phyloP scores from a whole-genome alignment of 2,329 filamentous ascomycete species.

The Trichoderma asperellum region DNA sequence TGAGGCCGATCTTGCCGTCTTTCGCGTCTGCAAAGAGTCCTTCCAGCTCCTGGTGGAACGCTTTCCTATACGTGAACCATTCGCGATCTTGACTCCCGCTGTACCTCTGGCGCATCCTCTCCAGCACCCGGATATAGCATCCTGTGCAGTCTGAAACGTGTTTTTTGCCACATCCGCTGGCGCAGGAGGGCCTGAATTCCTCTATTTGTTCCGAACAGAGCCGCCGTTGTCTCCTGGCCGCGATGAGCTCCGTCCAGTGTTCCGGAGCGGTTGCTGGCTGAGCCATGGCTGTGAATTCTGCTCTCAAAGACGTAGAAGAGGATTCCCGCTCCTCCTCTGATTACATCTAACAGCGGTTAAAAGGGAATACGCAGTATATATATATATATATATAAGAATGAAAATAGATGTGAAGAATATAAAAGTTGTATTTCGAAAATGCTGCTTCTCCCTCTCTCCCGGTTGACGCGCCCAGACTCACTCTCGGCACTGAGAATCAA shows the following conservation, averaged over 20 bases:
- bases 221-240: slow-evolving; percentile 39
- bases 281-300: slow-evolving; percentile 3
- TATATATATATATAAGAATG: neutral
- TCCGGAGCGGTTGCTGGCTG: slow-evolving; percentile 39
- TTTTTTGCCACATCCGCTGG: slow-evolving; percentile 47
- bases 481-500: neutral
- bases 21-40: slow-evolving; percentile 54
- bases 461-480: slow-evolving; percentile 1
- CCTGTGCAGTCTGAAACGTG: slow-evolving; percentile 51
- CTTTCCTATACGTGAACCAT: slow-evolving; percentile 57
- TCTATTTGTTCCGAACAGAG: slow-evolving; percentile 49
- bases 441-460: neutral
- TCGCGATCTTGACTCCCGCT: slow-evolving; percentile 45
- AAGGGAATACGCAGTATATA: neutral
- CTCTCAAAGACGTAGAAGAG: neutral
- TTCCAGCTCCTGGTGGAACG: slow-evolving; percentile 56
- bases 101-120: slow-evolving; percentile 48
- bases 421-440: neutral
- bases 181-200: slow-evolving; percentile 49
- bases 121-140: slow-evolving; percentile 54
- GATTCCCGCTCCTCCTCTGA: neutral
- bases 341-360: neutral
- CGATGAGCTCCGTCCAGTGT: slow-evolving; percentile 47
- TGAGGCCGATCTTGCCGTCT: slow-evolving; percentile 48
- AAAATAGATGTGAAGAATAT: neutral